Evolutionary conservation across 164 flowering plant species (phyloP).

Genomic region (Cinnamomum chago): DNA sequence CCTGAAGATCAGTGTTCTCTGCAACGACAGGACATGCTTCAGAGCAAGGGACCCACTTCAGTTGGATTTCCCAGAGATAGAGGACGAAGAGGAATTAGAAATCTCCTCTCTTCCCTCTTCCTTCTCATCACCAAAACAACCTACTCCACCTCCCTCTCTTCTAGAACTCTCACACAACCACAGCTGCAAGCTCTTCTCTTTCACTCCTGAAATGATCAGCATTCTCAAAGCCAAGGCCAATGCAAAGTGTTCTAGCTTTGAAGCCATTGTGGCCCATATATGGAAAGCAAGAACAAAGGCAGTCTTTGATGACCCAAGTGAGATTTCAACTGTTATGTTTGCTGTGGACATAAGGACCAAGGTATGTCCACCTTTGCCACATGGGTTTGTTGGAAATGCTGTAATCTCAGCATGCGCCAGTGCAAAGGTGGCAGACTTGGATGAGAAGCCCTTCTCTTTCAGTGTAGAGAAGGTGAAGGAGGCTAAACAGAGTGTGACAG

Average conservation of each 20-base stretch:
- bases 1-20: slow-evolving; percentile 16
- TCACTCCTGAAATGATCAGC: slow-evolving; percentile 26
- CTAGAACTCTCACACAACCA: slow-evolving; percentile 17
- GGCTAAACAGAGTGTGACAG: slow-evolving; percentile 32
- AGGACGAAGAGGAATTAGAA: slow-evolving; percentile 22
- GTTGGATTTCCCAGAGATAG: slow-evolving; percentile 31
- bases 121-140: slow-evolving; percentile 24
- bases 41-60: slow-evolving; percentile 40
- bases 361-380: slow-evolving; percentile 29
- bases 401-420: slow-evolving; percentile 43
- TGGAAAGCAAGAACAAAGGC: slow-evolving; percentile 41
- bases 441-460: slow-evolving; percentile 27
- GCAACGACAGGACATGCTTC: slow-evolving; percentile 33
- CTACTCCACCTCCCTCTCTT: slow-evolving; percentile 14
- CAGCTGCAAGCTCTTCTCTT: slow-evolving; percentile 30
- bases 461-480: slow-evolving; percentile 30
- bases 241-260: slow-evolving; percentile 37
- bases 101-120: slow-evolving; percentile 20
- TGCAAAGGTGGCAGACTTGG: slow-evolving; percentile 33
- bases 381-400: slow-evolving; percentile 41
- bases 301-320: slow-evolving; percentile 20
- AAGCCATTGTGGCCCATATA: slow-evolving; percentile 38
- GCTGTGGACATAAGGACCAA: slow-evolving; percentile 42
- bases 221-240: slow-evolving; percentile 27
- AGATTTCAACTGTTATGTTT: slow-evolving; percentile 29